phyloP scores from a whole-genome alignment of 2,329 filamentous ascomycete species.

The Cladobotryum protrusum region DNA sequence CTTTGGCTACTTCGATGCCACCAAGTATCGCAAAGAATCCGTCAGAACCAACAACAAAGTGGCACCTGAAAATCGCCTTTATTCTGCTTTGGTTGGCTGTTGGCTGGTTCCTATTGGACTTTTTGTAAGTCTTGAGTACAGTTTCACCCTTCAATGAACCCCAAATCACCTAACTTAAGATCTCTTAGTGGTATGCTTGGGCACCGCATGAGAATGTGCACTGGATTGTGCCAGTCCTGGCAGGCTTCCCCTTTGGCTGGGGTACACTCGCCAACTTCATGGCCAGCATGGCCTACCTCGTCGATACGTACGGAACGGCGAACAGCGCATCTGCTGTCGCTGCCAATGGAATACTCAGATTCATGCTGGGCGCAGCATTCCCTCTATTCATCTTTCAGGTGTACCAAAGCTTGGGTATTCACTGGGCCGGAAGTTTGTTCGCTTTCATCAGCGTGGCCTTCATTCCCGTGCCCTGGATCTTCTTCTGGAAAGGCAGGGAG shows the following conservation, averaged over 20 bases:
- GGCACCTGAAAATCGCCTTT: not conserved
- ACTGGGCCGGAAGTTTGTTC: not conserved
- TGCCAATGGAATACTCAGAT: not conserved
- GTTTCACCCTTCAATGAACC: not conserved
- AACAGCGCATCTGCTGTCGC: not conserved
- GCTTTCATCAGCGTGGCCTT: not conserved
- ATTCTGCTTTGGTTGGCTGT: not conserved
- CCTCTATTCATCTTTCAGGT: not conserved
- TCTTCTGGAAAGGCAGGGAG: not conserved
- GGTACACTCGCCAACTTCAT: constrained; percentile 1
- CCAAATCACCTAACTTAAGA: too few species aligned
- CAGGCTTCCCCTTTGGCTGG: constrained; percentile 1
- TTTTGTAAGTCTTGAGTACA: not conserved
- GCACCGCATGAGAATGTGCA: not conserved
- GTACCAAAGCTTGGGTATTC: not conserved
- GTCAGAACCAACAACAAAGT: not conserved
- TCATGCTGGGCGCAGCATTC: not conserved
- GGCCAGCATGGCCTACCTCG: constrained; percentile 1
- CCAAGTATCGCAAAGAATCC: not conserved
- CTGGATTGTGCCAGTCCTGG: constrained; percentile 1
- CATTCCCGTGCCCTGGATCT: not conserved
- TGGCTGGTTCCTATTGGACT: not conserved
- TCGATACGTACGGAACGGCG: not conserved
- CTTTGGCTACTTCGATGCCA: not conserved
- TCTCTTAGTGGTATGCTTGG: constrained; percentile 1